phyloP scores from a whole-genome alignment of 2,329 filamentous ascomycete genomes.

The Blastomyces parvus region DNA sequence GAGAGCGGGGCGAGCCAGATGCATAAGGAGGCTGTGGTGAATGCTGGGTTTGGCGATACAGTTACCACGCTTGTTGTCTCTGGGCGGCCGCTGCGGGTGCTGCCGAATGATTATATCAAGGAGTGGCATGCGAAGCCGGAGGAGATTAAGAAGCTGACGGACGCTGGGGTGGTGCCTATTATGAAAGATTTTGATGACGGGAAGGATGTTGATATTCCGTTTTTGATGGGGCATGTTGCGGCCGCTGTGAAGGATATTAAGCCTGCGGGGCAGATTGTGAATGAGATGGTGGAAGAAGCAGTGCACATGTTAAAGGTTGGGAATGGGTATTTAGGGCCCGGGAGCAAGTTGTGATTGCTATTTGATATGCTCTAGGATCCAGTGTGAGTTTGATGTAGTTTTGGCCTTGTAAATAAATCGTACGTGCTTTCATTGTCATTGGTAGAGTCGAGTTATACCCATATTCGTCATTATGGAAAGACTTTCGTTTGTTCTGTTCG shows the following conservation, averaged over 20 bases:
- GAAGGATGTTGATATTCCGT: constrained; percentile 73
- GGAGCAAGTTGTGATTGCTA: constrained; percentile 37
- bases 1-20: constrained; percentile 72
- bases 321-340: constrained; percentile 46
- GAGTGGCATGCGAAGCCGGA: constrained; percentile 69
- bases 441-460: neutral
- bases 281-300: constrained; percentile 77
- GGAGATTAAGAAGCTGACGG: constrained; percentile 65
- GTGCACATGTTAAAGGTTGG: constrained; percentile 57
- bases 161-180: constrained; percentile 68
- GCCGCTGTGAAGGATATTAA: constrained; percentile 67
- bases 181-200: constrained; percentile 74
- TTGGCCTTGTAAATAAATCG: neutral
- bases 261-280: constrained; percentile 75
- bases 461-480: neutral
- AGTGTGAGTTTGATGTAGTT: neutral
- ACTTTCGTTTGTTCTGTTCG: neutral
- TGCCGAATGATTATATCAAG: constrained; percentile 73
- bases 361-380: neutral
- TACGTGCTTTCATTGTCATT: neutral
- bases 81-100: constrained; percentile 70
- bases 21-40: constrained; percentile 77
- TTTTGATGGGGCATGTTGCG: constrained; percentile 89
- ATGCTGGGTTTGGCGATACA: constrained; percentile 70
- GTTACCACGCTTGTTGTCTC: constrained; percentile 71